Evolutionary conservation across 1,139 yeast genomes (phyloP).

Genomic region (Geotrichum aggregatum): DNA sequence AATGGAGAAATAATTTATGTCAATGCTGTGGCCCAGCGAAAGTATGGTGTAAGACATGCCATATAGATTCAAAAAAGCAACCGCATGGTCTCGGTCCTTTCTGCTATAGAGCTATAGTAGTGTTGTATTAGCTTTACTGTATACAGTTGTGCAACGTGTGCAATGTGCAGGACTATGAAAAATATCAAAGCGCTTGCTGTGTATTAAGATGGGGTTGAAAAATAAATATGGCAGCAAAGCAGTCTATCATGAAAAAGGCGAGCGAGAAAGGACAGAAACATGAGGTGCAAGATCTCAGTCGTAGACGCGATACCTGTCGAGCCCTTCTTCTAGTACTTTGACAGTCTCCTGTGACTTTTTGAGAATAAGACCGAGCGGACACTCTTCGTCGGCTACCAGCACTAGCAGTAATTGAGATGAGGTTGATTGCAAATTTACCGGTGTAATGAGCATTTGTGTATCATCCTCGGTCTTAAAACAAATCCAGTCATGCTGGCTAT

Average conservation of each 20-base stretch:
- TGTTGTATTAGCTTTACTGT: too few species aligned
- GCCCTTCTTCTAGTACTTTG: constrained; percentile 28
- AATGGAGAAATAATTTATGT: too few species aligned
- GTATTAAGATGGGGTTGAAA: too few species aligned
- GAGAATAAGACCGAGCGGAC: constrained; percentile 31
- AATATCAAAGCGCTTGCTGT: too few species aligned
- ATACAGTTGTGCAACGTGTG: too few species aligned
- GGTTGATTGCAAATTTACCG: constrained; percentile 24
- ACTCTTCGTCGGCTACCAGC: constrained; percentile 31
- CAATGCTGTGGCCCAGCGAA: too few species aligned
- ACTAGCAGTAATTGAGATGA: constrained; percentile 28
- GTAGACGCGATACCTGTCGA: constrained; percentile 27
- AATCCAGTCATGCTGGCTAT: constrained; percentile 26
- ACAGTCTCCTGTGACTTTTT: constrained; percentile 30
- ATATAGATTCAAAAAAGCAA: too few species aligned
- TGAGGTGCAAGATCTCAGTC: constrained; percentile 3
- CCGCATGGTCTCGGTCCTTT: too few species aligned
- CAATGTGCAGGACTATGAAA: too few species aligned
- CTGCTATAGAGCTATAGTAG: too few species aligned
- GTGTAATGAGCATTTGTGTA: constrained; percentile 27
- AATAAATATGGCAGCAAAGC: constrained; percentile 1
- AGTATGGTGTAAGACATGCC: too few species aligned
- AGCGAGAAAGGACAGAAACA: too few species aligned
- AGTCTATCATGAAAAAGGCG: not conserved
- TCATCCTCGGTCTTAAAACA: constrained; percentile 31